These are phyloP conservation scores for Poa pratensis DNA, from an alignment of 176 grass and related monocot genomes.

Conservation along the genomic window DNA sequence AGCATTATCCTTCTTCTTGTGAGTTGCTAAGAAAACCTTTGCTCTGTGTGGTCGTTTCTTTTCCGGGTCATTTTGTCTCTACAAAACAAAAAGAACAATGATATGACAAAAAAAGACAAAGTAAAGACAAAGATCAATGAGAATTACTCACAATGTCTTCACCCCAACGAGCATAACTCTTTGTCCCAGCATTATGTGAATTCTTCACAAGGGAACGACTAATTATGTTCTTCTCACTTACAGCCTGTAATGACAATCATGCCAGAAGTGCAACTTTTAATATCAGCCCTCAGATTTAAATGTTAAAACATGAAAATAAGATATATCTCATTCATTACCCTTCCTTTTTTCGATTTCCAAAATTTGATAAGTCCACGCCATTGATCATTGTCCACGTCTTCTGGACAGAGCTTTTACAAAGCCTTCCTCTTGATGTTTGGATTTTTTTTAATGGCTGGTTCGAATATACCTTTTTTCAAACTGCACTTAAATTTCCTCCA, in stretches of 20 bases:
- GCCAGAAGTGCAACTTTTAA: neutral
- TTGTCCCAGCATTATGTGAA: slow-evolving; percentile 35
- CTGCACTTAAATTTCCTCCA: neutral
- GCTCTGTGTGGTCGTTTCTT: neutral
- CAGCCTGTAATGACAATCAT: neutral
- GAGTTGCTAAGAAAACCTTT: neutral
- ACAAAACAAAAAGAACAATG: neutral
- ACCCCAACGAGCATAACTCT: slow-evolving; percentile 36
- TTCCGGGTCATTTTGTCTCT: neutral
- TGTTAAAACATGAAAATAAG: neutral
- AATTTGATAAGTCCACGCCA: slow-evolving; percentile 13
- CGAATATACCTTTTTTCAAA: neutral
- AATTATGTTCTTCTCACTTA: slow-evolving; percentile 28
- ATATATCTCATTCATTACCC: neutral
- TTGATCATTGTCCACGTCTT: neutral
- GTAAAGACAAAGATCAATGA: no score
- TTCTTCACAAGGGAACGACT: neutral
- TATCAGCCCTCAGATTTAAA: neutral
- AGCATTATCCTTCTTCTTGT: neutral
- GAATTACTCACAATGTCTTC: slow-evolving; percentile 25
- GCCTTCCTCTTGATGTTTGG: neutral
- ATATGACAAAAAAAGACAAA: neutral
- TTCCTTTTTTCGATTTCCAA: slow-evolving; percentile 35
- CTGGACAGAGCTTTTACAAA: slow-evolving; percentile 26
- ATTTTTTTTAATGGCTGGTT: neutral